phyloP scores from a whole-genome alignment of 495 filamentous ascomycete species.

The Aspergillus asperescens region DNA sequence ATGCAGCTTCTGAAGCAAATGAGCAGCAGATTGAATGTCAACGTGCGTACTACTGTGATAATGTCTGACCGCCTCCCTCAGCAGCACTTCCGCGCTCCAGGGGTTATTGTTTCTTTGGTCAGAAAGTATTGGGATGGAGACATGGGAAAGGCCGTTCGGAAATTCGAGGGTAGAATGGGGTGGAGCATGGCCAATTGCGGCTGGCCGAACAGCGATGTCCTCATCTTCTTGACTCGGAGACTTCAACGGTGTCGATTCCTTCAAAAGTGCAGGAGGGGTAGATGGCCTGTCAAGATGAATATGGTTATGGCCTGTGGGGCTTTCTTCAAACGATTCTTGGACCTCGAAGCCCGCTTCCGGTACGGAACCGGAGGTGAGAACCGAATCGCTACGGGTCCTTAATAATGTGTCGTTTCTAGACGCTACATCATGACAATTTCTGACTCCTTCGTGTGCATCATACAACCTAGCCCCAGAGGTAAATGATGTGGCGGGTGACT shows the following conservation, averaged over 20 bases:
- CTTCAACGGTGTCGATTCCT: constrained; percentile 34
- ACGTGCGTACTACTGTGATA: constrained; percentile 40
- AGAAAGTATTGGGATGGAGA: constrained; percentile 29
- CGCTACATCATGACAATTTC: constrained; percentile 10
- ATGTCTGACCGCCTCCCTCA: constrained; percentile 40
- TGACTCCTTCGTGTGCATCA: constrained; percentile 11
- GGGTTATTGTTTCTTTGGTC: constrained; percentile 34
- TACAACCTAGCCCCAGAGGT: constrained; percentile 28
- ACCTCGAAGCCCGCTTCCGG: constrained; percentile 22
- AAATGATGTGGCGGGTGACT: constrained; percentile 41
- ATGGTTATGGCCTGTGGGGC: constrained; percentile 16
- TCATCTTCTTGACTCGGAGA: constrained; percentile 6
- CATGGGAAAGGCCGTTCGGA: constrained; percentile 22
- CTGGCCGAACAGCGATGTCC: background rate
- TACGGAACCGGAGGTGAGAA: constrained; percentile 15
- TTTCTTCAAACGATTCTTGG: constrained; percentile 24
- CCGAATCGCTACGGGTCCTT: constrained; percentile 20
- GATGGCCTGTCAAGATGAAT: constrained; percentile 40
- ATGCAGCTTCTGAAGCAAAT: constrained; percentile 43
- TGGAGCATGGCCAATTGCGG: background rate
- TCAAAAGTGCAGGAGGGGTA: constrained; percentile 35
- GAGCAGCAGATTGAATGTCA: constrained; percentile 44
- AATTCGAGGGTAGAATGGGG: constrained; percentile 15
- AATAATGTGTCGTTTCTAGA: constrained; percentile 9
- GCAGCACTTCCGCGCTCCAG: constrained; percentile 46